Base-by-base conservation (phyloP, 495 filamentous ascomycete genomes). In the Parathielavia appendiculata region DNA sequence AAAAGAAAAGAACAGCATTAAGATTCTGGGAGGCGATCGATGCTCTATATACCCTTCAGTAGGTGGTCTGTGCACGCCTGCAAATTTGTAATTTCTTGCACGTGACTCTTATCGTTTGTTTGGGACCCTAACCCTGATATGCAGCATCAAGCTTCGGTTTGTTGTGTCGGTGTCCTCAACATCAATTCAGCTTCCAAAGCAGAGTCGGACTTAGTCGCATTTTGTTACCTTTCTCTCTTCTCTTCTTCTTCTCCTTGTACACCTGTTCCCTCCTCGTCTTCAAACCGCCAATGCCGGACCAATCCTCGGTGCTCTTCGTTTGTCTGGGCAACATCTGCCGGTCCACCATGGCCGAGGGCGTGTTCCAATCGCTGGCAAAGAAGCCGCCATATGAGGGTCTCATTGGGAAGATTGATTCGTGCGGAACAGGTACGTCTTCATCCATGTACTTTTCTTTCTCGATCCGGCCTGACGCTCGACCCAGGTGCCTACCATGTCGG, bases 261-360 rank as follows among this genome's bases (percentile, higher is more conserved):
- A n/a, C n/a, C n/a, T n/a, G n/a, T n/a, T n/a, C n/a, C n/a, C n/a
- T n/a, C n/a, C n/a, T n/a, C n/a, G n/a, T n/a, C n/a, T n/a, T n/a
- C n/a, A n/a, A n/a, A 1, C 40, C 20, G 52, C 49, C 23, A 13
- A 66, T 71, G 57, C 16, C 69, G 16, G 68, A 71, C 14, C 72
- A 67, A 57, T 76, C 91, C 57, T 93, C 85, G 10, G 86, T 98
- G 32, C 82, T 98, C 45, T 98, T 98, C 71, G 92, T 96, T 63
- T 98, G 93, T 71, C 79, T 98, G 14, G 93, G 93, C 63, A 98
- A 98, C 73, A 97, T 97, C 67, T 98, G 93, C 79, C 79, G 79
- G 30, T 96, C 91, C 2, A 88, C 93, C 4, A 97, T 98, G 93
- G 91, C 92, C 35, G 92, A 97, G 76, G 93, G 86, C 41, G 88